A percentile compares a stretch with the other conserved stretches of the same genome.
phyloP scores from a whole-genome alignment of 805 yeast genomes.

The Ogataea ramenticola region DNA sequence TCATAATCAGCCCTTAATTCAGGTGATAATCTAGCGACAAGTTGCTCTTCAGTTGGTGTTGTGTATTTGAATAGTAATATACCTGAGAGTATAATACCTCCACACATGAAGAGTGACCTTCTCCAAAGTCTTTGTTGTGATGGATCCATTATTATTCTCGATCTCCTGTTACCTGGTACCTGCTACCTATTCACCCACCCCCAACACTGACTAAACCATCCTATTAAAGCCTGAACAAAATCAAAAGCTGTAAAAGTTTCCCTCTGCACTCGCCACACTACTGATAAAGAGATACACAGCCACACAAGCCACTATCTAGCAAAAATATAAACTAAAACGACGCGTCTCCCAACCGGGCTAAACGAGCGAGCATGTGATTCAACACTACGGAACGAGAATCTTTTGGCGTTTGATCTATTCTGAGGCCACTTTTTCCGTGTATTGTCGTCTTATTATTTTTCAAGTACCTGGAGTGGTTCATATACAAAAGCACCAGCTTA shows the following conservation, averaged over 20 bases:
- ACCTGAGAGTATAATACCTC: slow-evolving; percentile 69
- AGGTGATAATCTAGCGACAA: slow-evolving; percentile 70
- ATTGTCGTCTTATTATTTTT: no score
- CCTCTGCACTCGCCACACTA: no score
- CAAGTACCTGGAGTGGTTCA: no score
- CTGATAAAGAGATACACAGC: no score
- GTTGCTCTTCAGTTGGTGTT: slow-evolving; percentile 79
- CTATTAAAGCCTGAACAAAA: no score
- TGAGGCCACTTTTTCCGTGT: not conserved
- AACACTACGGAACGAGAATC: no score
- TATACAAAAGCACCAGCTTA: no score
- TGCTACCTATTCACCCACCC: no score
- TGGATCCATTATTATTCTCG: not conserved
- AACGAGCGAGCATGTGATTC: not conserved
- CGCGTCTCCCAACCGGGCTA: not conserved
- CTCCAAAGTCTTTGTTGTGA: slow-evolving; percentile 6
- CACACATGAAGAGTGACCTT: slow-evolving; percentile 37
- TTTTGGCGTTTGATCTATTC: not conserved
- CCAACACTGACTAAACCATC: no score
- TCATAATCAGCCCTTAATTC: slow-evolving; percentile 75
- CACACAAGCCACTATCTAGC: no score
- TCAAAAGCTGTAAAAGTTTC: no score
- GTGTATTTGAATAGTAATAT: slow-evolving; percentile 61
- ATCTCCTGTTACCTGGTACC: no score
- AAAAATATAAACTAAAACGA: not conserved